Evolutionary conservation across 2,329 filamentous ascomycete genomes (phyloP).

Genomic region (Conoideocrella luteorostrata): DNA sequence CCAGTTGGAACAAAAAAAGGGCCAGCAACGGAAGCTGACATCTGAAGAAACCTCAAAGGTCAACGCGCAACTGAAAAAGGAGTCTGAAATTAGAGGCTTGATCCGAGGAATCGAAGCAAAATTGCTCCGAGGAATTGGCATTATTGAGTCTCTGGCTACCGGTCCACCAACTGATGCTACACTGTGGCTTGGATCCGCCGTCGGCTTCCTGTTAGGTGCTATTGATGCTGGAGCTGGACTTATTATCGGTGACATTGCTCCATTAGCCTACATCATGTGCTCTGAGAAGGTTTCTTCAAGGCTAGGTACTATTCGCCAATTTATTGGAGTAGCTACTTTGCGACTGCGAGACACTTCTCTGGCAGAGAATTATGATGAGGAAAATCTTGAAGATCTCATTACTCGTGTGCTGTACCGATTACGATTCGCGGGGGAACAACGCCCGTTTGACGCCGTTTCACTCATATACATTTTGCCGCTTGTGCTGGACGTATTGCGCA

Average conservation of each 20-base stretch:
- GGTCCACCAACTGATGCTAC: slow-evolving; percentile 86
- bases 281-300: slow-evolving; percentile 68
- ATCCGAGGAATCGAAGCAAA: slow-evolving; percentile 63
- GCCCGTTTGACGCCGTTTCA: slow-evolving; percentile 85
- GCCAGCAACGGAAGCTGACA: slow-evolving; percentile 82
- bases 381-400: slow-evolving; percentile 76
- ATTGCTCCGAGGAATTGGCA: slow-evolving; percentile 76
- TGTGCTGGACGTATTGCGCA: slow-evolving; percentile 68
- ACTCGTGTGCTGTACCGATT: slow-evolving; percentile 87
- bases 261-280: slow-evolving; percentile 72
- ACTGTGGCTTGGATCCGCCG: slow-evolving; percentile 79
- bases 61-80: slow-evolving; percentile 83
- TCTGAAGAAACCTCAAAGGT: slow-evolving; percentile 85
- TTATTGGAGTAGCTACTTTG: slow-evolving; percentile 82
- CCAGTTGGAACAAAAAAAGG: slow-evolving; percentile 89
- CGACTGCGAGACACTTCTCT: slow-evolving; percentile 72
- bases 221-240: slow-evolving; percentile 77
- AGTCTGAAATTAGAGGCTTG: slow-evolving; percentile 68
- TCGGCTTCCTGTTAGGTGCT: slow-evolving; percentile 64
- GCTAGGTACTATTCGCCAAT: slow-evolving; percentile 69
- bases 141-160: slow-evolving; percentile 73
- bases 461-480: slow-evolving; percentile 83
- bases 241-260: slow-evolving; percentile 73
- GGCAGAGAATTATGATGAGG: slow-evolving; percentile 64
- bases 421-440: slow-evolving; percentile 83